A percentile compares a stretch with the other conserved stretches of the same genome.
Conservation (phyloP, 164 flowering plant genomes). For the Macadamia tetraphylla region DNA sequence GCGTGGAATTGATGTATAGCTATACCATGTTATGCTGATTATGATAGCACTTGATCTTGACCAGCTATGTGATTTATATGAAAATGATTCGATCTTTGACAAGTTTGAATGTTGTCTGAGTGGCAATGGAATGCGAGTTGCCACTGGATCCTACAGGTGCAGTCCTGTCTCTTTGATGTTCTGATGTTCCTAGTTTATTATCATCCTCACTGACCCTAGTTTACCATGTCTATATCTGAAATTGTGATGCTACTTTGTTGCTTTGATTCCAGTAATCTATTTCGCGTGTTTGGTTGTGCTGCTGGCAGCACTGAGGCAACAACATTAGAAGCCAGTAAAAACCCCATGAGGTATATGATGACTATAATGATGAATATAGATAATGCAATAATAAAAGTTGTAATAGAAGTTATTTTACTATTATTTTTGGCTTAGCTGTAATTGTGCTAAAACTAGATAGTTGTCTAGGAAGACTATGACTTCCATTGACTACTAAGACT, state of each 20-base stretch:
- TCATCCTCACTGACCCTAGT: not conserved
- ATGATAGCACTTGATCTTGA: constrained; percentile 12
- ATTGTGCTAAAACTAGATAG: not conserved
- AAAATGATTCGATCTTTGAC: constrained; percentile 78
- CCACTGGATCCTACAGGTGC: constrained; percentile 78
- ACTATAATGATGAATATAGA: too few relatives aligned
- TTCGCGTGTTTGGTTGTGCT: constrained; percentile 63
- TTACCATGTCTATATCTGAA: not conserved
- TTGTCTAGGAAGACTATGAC: not conserved
- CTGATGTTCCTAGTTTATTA: not conserved
- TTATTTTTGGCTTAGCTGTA: not conserved
- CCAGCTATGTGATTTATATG: constrained; percentile 72
- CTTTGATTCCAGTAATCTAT: constrained; percentile 49
- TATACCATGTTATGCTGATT: constrained; percentile 5
- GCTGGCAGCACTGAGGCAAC: constrained; percentile 59
- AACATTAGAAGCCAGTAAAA: constrained; percentile 78
- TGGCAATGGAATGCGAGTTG: constrained; percentile 63
- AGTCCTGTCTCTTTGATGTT: not conserved
- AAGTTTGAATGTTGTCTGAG: constrained; percentile 80
- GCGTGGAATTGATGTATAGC: not conserved
- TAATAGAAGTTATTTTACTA: not conserved
- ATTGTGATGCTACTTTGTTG: constrained; percentile 2
- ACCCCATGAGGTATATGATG: constrained; percentile 60
- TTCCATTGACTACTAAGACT: not conserved
- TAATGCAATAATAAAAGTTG: not conserved